Conservation (phyloP, 2,329 filamentous ascomycete genomes). For the Ceratocystis diversiconidia region DNA sequence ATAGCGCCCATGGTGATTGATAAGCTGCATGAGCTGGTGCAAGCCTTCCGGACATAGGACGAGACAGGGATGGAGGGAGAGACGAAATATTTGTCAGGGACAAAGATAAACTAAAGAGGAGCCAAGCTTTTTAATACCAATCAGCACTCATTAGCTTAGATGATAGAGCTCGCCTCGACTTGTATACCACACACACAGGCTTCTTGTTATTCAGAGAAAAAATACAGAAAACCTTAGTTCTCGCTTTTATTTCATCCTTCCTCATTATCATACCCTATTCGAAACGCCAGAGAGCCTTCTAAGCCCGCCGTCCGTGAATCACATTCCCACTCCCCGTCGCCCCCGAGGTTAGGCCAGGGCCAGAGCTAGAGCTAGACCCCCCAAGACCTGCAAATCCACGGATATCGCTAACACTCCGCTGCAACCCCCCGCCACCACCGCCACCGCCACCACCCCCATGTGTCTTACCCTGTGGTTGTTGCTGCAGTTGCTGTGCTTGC, state of each 20-base stretch:
- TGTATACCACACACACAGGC: background rate
- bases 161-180: no score
- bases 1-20: conserved; percentile 92
- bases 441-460: no score
- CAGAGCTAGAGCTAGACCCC: background rate
- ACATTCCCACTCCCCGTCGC: background rate
- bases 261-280: background rate
- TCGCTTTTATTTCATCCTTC: no score
- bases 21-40: conserved; percentile 81
- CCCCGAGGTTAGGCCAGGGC: background rate
- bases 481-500: background rate
- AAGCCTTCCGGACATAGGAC: conserved; percentile 66
- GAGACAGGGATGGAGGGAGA: background rate
- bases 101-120: no score
- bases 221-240: no score
- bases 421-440: background rate
- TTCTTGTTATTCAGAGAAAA: background rate
- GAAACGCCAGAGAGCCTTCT: background rate
- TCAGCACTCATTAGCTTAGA: no score
- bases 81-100: no score
- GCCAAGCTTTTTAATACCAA: no score
- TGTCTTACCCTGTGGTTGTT: background rate
- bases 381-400: background rate
- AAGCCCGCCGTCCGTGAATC: conserved; percentile 9
- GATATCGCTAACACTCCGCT: background rate